phyloP scores from a whole-genome alignment of 495 filamentous ascomycete species.

The Talaromyces wortmannii region DNA sequence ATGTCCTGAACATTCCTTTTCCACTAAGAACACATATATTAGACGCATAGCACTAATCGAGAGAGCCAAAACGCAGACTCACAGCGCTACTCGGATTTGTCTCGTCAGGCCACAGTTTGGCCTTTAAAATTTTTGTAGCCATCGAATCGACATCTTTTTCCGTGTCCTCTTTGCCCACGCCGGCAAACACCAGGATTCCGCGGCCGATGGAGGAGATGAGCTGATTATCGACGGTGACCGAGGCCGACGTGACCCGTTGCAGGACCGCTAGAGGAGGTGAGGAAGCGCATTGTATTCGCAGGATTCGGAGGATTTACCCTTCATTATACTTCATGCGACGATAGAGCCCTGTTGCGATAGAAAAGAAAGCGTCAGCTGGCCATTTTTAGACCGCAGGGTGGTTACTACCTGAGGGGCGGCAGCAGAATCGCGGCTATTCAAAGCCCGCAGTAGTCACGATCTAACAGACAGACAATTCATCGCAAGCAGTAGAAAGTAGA shows the following conservation, averaged over 20 bases:
- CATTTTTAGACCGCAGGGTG: too few relatives aligned
- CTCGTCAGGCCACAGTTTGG: conserved; percentile 81
- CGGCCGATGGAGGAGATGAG: conserved; percentile 84
- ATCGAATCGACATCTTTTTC: conserved; percentile 79
- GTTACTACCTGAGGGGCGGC: neutral
- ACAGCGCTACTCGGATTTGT: conserved; percentile 44
- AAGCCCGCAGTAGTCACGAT: too few relatives aligned
- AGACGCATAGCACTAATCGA: neutral
- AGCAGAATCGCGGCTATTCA: too few relatives aligned
- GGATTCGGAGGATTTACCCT: neutral
- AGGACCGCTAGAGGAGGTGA: conserved; percentile 61
- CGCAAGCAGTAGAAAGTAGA: too few relatives aligned
- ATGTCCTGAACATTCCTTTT: conserved; percentile 83
- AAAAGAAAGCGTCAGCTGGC: too few relatives aligned
- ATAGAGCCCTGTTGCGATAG: neutral
- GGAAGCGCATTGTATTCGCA: neutral
- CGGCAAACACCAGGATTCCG: conserved; percentile 87
- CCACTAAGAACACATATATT: conserved; percentile 50
- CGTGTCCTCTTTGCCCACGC: conserved; percentile 84
- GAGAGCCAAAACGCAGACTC: neutral
- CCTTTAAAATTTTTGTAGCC: conserved; percentile 79
- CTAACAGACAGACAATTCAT: too few relatives aligned
- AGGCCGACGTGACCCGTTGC: conserved; percentile 91
- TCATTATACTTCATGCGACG: neutral
- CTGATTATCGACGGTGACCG: conserved; percentile 93